Conservation (phyloP, 2,329 filamentous ascomycete genomes). For the Ophiostoma himal-ulmi region DNA sequence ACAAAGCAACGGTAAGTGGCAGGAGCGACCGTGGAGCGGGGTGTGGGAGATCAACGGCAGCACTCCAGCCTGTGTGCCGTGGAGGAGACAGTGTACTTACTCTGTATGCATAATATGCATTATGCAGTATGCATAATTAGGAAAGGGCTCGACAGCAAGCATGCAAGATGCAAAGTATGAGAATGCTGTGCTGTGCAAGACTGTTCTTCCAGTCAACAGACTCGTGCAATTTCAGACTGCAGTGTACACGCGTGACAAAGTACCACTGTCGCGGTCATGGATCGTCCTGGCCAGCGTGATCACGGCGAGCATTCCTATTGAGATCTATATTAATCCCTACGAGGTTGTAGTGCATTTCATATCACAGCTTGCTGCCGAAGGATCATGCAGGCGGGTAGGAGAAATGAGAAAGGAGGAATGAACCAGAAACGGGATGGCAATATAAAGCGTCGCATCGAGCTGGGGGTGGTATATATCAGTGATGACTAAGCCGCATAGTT, state of each 20-base stretch:
- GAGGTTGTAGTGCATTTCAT: not conserved
- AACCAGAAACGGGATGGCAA: too few relatives aligned
- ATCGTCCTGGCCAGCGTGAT: not conserved
- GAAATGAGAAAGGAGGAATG: not conserved
- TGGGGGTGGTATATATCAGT: not conserved
- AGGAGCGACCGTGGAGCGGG: slow-evolving; percentile 3
- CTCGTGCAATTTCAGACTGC: not conserved
- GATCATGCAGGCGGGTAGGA: not conserved
- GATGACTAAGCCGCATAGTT: not conserved
- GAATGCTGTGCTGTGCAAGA: not conserved
- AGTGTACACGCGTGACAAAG: not conserved
- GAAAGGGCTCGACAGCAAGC: too few relatives aligned
- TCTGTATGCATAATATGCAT: not conserved
- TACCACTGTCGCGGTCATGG: not conserved
- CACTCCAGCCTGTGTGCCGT: not conserved
- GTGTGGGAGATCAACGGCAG: not conserved
- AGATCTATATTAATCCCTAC: not conserved
- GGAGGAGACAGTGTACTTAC: not conserved
- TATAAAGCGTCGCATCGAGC: too few relatives aligned
- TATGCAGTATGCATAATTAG: too few relatives aligned
- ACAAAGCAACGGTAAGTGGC: not conserved
- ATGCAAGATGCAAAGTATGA: too few relatives aligned
- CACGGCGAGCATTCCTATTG: not conserved
- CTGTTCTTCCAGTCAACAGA: not conserved
- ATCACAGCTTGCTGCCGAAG: not conserved